A percentile compares a stretch with the other conserved stretches of the same genome.
Evolutionary conservation across 2,329 filamentous ascomycete genomes (phyloP).

Genomic region (Paecilomyces formosus): DNA sequence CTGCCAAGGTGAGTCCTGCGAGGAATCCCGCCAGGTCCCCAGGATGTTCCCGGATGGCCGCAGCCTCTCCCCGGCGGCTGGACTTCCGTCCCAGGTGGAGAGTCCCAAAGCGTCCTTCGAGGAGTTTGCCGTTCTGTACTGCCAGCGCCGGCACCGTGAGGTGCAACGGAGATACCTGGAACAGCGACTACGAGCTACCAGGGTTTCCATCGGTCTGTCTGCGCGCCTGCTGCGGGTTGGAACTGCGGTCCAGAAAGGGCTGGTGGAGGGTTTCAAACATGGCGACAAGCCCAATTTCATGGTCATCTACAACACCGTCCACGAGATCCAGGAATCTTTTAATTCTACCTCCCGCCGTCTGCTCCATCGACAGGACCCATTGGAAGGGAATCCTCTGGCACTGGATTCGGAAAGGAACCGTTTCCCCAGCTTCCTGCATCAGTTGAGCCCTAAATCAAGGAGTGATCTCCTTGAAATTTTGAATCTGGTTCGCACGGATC

Average conservation of each 20-base stretch:
- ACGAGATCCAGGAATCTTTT: slow-evolving; percentile 38
- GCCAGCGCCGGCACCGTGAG: slow-evolving; percentile 35
- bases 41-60: not conserved
- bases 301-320: slow-evolving; percentile 35
- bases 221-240: slow-evolving; percentile 35
- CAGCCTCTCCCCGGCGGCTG: not conserved
- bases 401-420: slow-evolving; percentile 31
- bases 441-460: slow-evolving; percentile 67
- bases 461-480: slow-evolving; percentile 73
- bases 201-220: slow-evolving; percentile 36
- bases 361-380: slow-evolving; percentile 25
- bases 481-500: slow-evolving; percentile 73
- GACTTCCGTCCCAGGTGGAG: slow-evolving; percentile 9
- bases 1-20: slow-evolving; percentile 27
- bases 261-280: slow-evolving; percentile 39
- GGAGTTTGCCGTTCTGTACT: slow-evolving; percentile 36
- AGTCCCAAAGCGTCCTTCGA: slow-evolving; percentile 30
- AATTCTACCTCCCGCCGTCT: slow-evolving; percentile 25
- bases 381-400: slow-evolving; percentile 18
- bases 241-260: slow-evolving; percentile 33
- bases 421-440: slow-evolving; percentile 41
- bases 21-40: slow-evolving; percentile 2
- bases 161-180: slow-evolving; percentile 32
- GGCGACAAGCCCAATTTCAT: slow-evolving; percentile 39
- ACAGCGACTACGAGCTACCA: slow-evolving; percentile 32